Percentiles rank a stretch among this genome's conserved stretches.
Conservation (phyloP, 768 basidiomycete genomes). For the Tulasnella sp. region DNA sequence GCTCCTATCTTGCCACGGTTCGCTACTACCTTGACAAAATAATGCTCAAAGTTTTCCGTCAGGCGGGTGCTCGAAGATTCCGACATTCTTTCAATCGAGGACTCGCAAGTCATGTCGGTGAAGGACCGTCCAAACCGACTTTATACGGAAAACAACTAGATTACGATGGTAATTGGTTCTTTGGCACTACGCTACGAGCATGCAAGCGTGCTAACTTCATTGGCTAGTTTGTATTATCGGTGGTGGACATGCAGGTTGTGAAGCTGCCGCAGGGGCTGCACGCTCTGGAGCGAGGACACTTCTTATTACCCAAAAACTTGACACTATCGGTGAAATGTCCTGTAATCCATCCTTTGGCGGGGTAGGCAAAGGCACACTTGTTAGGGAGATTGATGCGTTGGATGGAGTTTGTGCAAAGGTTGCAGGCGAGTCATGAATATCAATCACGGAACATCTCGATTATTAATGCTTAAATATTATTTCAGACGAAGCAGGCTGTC, state of each 20-base stretch:
- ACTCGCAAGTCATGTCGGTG: too few species aligned
- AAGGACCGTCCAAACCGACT: too few species aligned
- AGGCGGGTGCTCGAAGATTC: too few species aligned
- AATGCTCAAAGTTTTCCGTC: too few species aligned
- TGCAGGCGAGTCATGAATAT: constrained; percentile 43
- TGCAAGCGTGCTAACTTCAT: too few species aligned
- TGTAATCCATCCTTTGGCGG: constrained; percentile 91
- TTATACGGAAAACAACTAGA: too few species aligned
- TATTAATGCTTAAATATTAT: background rate
- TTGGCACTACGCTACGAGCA: too few species aligned
- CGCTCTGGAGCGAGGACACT: constrained; percentile 70
- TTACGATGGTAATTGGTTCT: too few species aligned
- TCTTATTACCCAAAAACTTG: constrained; percentile 67
- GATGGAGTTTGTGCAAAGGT: constrained; percentile 76
- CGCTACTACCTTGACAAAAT: too few species aligned
- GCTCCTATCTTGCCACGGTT: too few species aligned
- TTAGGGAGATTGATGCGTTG: constrained; percentile 82
- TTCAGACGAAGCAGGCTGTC: constrained; percentile 74
- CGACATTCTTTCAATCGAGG: too few species aligned
- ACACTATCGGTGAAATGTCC: constrained; percentile 71
- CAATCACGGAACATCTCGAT: background rate
- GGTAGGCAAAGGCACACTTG: constrained; percentile 81
- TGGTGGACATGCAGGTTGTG: constrained; percentile 86
- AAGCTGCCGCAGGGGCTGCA: constrained; percentile 78
- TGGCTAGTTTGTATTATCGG: constrained; percentile 86